A percentile compares a stretch with the other conserved stretches of the same genome.
Conservation (phyloP, 768 basidiomycete genomes). For the Naematelia aurantialba region DNA sequence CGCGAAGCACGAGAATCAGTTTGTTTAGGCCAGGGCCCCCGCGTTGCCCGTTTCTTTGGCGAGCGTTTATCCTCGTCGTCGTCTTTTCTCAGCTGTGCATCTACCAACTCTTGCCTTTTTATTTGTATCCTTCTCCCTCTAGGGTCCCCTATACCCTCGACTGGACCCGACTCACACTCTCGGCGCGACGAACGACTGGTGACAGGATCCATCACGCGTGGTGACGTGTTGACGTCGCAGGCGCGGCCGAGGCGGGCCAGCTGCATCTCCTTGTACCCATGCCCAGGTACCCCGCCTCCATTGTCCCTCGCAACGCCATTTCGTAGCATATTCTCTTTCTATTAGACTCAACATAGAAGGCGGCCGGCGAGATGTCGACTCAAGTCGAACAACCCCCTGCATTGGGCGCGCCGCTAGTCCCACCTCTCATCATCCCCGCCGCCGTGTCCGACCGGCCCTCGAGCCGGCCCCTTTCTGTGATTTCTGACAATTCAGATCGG, state of each 20-base stretch:
- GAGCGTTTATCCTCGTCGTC: too few relatives aligned
- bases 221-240: not conserved
- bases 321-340: too few relatives aligned
- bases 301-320: not conserved
- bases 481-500: conserved; percentile 33
- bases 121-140: too few relatives aligned
- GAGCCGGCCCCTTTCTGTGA: conserved; percentile 36
- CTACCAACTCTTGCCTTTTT: too few relatives aligned
- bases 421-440: not conserved
- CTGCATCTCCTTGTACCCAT: not conserved
- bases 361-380: not conserved
- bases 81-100: too few relatives aligned
- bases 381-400: not conserved
- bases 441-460: conserved; percentile 7
- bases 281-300: not conserved
- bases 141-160: too few relatives aligned
- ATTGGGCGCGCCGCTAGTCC: not conserved
- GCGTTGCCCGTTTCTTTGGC: not conserved
- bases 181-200: too few relatives aligned
- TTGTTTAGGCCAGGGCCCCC: not conserved
- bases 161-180: too few relatives aligned
- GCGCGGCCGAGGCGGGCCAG: not conserved
- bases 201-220: too few relatives aligned
- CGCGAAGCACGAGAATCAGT: not conserved
- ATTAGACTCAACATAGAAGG: not conserved